A percentile compares a stretch with the other conserved stretches of the same genome.
Conservation (phyloP, 106 monocot species). For the Phalaenopsis aphrodite region DNA sequence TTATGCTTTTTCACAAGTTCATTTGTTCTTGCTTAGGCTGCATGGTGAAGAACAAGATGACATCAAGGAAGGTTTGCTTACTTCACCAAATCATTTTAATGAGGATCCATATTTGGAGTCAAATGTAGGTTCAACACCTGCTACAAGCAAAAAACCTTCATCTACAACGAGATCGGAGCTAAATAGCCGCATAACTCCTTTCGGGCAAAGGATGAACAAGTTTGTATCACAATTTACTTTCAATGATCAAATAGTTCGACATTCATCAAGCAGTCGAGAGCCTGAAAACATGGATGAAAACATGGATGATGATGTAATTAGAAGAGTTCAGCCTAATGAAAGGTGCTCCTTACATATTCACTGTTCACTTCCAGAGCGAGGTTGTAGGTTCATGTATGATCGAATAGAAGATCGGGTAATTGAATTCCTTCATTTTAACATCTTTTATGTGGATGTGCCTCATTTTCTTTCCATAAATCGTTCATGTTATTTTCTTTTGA, state of each 20-base stretch:
- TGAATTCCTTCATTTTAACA: not conserved
- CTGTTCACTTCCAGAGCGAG: slow-evolving; percentile 48
- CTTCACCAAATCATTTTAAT: slow-evolving; percentile 35
- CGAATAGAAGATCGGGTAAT: slow-evolving; percentile 76
- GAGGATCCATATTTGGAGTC: slow-evolving; percentile 29
- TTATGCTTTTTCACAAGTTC: not conserved
- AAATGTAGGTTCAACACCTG: slow-evolving; percentile 20
- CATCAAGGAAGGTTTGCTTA: slow-evolving; percentile 23
- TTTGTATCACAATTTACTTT: slow-evolving; percentile 56
- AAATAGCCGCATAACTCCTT: slow-evolving; percentile 59
- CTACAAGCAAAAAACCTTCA: slow-evolving; percentile 39
- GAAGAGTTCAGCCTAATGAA: slow-evolving; percentile 59
- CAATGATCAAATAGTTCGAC: slow-evolving; percentile 24
- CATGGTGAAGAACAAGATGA: slow-evolving; percentile 34
- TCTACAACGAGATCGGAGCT: slow-evolving; percentile 19
- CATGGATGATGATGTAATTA: slow-evolving; percentile 67
- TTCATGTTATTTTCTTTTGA: not conserved
- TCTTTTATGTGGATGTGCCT: not conserved
- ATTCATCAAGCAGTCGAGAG: slow-evolving; percentile 14
- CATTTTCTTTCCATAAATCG: slow-evolving; percentile 4
- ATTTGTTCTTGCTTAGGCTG: slow-evolving; percentile 33
- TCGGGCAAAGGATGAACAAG: slow-evolving; percentile 74
- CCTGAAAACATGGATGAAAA: slow-evolving; percentile 4
- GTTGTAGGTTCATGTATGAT: slow-evolving; percentile 84
- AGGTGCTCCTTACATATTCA: slow-evolving; percentile 65